Evolutionary conservation across 1,284 basidiomycete genomes (phyloP), one percentile per base, ranked within the genome.

Genomic region (Trametes polyzona): DNA sequence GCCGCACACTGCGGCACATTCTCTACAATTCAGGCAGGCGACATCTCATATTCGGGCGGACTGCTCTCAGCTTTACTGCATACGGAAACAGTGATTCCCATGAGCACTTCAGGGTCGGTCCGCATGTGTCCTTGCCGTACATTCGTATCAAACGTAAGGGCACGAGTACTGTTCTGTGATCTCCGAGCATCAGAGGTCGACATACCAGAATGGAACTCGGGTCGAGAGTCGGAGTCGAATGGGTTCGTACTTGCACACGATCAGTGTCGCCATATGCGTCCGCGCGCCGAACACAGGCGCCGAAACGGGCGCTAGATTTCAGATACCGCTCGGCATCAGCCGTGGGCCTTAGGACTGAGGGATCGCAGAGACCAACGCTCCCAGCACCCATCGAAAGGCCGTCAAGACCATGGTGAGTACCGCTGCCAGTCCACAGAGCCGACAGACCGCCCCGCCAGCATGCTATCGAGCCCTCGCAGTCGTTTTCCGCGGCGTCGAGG

Each of bases 371-470:
- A 52, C 29, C 52, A 53, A 53, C 53, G 58, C 57, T 54, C 59
- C 58, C 66, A 67, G 62, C 66, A 67, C 56, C 44, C 57, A 58
- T 53, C 65, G 58, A 62, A 52, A 59, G 69, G 66, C 68, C 67
- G 58, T 64, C 67, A 70, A 66, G 65, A 70, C 63, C 49, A 72
- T 72, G 70, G 70, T 72, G 67, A 71, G 70, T 68, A 33, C 47
- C 24, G 33, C 41, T 59, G 48, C 53, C 55, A 23, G 48, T 58
- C 48, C 29, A 16, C 16, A 44, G 33, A 52, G 27, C 19, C 19
- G 21, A 8, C 50, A 42, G 54, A 55, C 10, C 5, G 36, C 44
- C 47, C 24, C 11, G 27, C 16, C 4, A 32, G 39, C 52, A 37
- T 60, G 57, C 57, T 19, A 7, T 49, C 23, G 47, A 52, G 17